Evolutionary conservation across 192 early-diverging fungal species (phyloP).

Genomic region (Pilobolus umbonatus): DNA sequence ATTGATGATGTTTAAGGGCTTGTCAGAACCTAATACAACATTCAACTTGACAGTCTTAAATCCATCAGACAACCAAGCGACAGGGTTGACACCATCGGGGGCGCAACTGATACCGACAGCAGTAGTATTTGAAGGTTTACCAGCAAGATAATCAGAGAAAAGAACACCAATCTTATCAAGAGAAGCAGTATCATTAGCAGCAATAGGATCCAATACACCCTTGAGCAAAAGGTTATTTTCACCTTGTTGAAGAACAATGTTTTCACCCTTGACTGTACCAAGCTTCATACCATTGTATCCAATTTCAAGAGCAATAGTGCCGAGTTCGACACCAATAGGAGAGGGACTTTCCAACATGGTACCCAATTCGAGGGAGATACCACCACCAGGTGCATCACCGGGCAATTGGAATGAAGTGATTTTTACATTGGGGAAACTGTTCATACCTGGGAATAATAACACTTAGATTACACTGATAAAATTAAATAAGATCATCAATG

Average conservation of each 20-base stretch:
- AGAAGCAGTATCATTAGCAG: constrained; percentile 40
- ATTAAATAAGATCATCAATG: not conserved
- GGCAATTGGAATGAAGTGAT: constrained; percentile 51
- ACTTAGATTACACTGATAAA: not conserved
- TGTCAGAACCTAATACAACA: constrained; percentile 42
- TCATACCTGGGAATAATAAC: constrained; percentile 41
- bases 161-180: constrained; percentile 43
- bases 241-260: constrained; percentile 35
- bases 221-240: constrained; percentile 45
- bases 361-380: constrained; percentile 50
- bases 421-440: constrained; percentile 45
- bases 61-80: constrained; percentile 45
- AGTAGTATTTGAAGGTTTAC: constrained; percentile 39
- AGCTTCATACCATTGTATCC: constrained; percentile 36
- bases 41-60: constrained; percentile 47
- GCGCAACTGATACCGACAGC: constrained; percentile 47
- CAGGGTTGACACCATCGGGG: constrained; percentile 43
- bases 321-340: constrained; percentile 50
- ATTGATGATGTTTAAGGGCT: constrained; percentile 46
- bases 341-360: constrained; percentile 52
- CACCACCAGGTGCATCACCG: constrained; percentile 47
- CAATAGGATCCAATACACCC: constrained; percentile 47
- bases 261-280: constrained; percentile 42
- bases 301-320: constrained; percentile 52
- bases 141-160: constrained; percentile 52